Percentiles rank a stretch among this genome's conserved stretches.
phyloP scores from a whole-genome alignment of 2,329 filamentous ascomycete genomes.

The Neopestalotiopsis sp. region DNA sequence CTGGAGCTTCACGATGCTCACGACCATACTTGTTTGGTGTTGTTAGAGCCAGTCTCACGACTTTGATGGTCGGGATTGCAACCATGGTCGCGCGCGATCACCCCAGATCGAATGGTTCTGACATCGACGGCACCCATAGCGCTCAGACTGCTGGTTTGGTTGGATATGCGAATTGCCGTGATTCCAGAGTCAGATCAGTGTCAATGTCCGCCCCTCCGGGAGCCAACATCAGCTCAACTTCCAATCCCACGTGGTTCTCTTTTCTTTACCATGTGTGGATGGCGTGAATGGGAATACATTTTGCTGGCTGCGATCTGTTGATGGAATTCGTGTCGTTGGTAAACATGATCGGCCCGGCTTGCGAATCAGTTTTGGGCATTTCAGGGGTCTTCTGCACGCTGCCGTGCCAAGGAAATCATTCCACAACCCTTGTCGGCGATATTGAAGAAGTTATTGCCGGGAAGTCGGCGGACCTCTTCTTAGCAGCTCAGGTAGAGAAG shows the following conservation, averaged over 20 bases:
- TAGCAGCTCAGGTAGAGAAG: neutral
- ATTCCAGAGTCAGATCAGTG: neutral
- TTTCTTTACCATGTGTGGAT: neutral
- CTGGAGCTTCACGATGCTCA: neutral
- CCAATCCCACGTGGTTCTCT: neutral
- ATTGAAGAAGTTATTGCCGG: neutral
- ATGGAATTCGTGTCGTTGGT: neutral
- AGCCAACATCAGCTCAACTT: neutral
- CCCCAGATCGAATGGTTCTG: neutral
- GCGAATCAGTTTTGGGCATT: neutral
- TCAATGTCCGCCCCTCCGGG: neutral
- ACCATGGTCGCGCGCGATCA: neutral
- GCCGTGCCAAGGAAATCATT: neutral
- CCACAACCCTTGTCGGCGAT: neutral
- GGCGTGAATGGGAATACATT: neutral
- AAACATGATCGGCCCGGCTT: neutral
- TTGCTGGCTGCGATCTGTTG: neutral
- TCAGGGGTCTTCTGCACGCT: neutral
- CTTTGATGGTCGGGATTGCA: neutral
- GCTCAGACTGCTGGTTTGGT: neutral
- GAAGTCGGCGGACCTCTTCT: neutral
- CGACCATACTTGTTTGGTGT: conserved; percentile 4
- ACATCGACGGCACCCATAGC: neutral
- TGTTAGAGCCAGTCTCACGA: neutral
- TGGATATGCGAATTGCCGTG: neutral